Percentiles rank a stretch among this genome's conserved stretches.
Evolutionary conservation across 116 monocot genomes (phyloP).

Genomic region (Phalaenopsis hybrid): DNA sequence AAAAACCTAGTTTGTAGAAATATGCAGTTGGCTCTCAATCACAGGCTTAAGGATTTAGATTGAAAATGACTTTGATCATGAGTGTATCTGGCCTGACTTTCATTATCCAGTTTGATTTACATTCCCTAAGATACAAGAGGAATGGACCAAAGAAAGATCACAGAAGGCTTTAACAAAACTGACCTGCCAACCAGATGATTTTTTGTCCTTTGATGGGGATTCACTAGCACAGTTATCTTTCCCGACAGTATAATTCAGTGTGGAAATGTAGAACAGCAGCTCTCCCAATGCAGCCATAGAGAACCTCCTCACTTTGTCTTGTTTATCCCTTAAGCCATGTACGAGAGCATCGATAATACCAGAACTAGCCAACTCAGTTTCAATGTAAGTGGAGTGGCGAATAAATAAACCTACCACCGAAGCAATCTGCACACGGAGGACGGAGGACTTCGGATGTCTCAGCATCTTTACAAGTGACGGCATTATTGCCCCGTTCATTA

Average conservation of each 20-base stretch:
- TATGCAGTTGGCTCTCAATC: not conserved
- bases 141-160: not conserved
- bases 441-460: conserved; percentile 58
- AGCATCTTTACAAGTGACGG: conserved; percentile 82
- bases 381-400: conserved; percentile 80
- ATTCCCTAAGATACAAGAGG: not conserved
- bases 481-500: conserved; percentile 89
- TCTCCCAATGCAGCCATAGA: conserved; percentile 97
- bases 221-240: conserved; percentile 42
- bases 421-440: conserved; percentile 63
- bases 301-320: conserved; percentile 84
- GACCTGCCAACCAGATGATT: conserved; percentile 77
- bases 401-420: conserved; percentile 75
- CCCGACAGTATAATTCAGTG: conserved; percentile 40
- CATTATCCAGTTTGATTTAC: not conserved
- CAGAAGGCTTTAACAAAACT: conserved; percentile 12
- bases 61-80: not conserved
- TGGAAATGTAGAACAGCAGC: conserved; percentile 89
- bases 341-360: conserved; percentile 68
- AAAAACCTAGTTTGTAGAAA: not conserved
- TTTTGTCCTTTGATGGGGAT: conserved; percentile 72
- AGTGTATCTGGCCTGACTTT: no score
- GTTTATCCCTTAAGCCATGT: conserved; percentile 87
- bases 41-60: not conserved
- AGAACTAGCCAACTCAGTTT: conserved; percentile 63